phyloP scores from a whole-genome alignment of 768 basidiomycete species.

The Mycena galericulata region DNA sequence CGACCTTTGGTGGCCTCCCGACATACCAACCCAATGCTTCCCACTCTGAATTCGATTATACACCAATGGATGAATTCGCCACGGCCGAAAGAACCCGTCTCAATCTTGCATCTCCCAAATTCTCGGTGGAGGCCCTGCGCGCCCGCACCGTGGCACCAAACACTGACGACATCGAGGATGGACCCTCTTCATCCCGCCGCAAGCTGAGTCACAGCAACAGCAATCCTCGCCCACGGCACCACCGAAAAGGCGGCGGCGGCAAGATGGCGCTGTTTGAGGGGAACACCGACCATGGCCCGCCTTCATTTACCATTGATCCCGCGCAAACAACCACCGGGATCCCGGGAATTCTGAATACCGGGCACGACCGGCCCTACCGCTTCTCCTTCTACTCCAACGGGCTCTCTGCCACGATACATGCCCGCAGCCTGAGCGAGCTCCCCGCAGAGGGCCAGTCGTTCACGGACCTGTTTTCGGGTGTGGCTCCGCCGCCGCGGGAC shows the following conservation, averaged over 20 bases:
- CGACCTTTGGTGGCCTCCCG: conserved; percentile 61
- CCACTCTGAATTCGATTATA: conserved; percentile 77
- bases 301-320: conserved; percentile 49
- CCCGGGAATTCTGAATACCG: conserved; percentile 55
- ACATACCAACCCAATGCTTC: conserved; percentile 75
- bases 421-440: conserved; percentile 90
- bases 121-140: conserved; percentile 46
- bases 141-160: conserved; percentile 33
- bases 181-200: conserved; percentile 66
- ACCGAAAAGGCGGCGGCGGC: conserved; percentile 71
- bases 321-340: conserved; percentile 33
- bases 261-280: conserved; percentile 94
- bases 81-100: conserved; percentile 72
- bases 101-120: conserved; percentile 67
- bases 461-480: conserved; percentile 85
- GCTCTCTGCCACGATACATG: conserved; percentile 93
- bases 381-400: conserved; percentile 99
- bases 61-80: conserved; percentile 82
- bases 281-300: conserved; percentile 59
- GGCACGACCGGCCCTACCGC: conserved; percentile 91
- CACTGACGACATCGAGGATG: conserved; percentile 31
- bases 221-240: conserved; percentile 72
- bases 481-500: conserved; percentile 41
- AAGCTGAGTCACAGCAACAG: conserved; percentile 92
- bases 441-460: conserved; percentile 95